A percentile compares a stretch with the other conserved stretches of the same genome.
Conservation (phyloP, 805 yeast genomes). For the Zygosaccharomyces pseudorouxii region DNA sequence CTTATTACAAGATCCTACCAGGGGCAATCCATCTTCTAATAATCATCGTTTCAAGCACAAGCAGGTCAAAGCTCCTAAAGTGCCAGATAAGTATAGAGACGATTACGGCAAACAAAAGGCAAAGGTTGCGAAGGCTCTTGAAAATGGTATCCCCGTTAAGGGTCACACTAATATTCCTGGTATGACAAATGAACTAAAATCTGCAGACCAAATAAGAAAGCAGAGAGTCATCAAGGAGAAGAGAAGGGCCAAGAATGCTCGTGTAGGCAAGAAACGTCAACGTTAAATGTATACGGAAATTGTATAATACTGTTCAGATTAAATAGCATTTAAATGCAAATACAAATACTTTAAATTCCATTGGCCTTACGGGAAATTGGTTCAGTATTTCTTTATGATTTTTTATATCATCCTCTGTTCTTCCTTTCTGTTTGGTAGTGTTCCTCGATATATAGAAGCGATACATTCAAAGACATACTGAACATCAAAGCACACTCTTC, state of each 20-base stretch:
- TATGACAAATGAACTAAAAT: conserved; percentile 49
- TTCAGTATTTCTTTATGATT: background rate
- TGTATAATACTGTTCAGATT: background rate
- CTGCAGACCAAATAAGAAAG: conserved; percentile 75
- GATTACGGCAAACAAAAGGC: conserved; percentile 78
- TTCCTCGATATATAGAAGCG: background rate
- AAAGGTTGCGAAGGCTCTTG: conserved; percentile 75
- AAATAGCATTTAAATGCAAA: background rate
- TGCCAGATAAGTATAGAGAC: conserved; percentile 88
- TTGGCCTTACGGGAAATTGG: background rate
- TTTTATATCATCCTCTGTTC: background rate
- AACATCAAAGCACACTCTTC: background rate
- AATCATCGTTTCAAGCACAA: conserved; percentile 65
- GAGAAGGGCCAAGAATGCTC: conserved; percentile 76
- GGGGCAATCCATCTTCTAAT: conserved; percentile 26
- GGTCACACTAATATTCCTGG: conserved; percentile 47
- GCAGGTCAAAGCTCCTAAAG: conserved; percentile 70
- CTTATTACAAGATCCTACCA: conserved; percentile 32
- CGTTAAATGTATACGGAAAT: background rate
- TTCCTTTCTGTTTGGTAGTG: background rate
- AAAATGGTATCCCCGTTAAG: conserved; percentile 65
- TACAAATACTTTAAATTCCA: background rate
- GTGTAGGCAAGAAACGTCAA: conserved; percentile 52
- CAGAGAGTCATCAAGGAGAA: conserved; percentile 64
- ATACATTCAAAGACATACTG: background rate